These are phyloP conservation scores for Hortiboletus flavorubellus DNA, from an alignment of 768 basidiomycete genomes.

Conservation along the genomic window DNA sequence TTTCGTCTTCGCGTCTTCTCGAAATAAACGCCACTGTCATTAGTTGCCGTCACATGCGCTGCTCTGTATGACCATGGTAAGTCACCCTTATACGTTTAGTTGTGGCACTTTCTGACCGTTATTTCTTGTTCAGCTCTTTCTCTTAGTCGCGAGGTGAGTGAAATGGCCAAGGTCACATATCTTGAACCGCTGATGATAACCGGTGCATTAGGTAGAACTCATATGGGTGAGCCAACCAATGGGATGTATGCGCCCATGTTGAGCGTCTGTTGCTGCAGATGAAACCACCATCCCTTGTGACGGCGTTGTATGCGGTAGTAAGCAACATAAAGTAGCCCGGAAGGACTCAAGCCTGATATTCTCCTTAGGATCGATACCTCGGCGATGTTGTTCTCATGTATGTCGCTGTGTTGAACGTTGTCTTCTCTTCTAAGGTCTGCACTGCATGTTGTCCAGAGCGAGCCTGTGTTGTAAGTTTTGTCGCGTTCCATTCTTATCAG, in stretches of 20 bases:
- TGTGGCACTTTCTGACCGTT: not conserved
- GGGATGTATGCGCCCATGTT: not conserved
- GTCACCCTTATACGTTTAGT: not conserved
- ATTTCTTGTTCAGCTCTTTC: conserved; percentile 16
- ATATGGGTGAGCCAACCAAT: conserved; percentile 25
- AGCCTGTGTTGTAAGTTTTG: conserved; percentile 20
- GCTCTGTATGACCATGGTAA: conserved; percentile 31
- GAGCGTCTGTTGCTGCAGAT: conserved; percentile 14
- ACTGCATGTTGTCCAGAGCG: conserved; percentile 6
- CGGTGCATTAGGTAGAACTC: conserved; percentile 24
- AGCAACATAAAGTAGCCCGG: not conserved
- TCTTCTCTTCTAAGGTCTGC: conserved; percentile 2
- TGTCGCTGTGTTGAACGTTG: not conserved
- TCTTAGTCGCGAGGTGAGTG: conserved; percentile 28
- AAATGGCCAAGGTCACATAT: not conserved
- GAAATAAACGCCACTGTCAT: conserved; percentile 4
- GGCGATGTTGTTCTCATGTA: conserved; percentile 31
- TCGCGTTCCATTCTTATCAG: not conserved
- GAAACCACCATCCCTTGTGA: conserved; percentile 26
- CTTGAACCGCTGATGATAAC: not conserved
- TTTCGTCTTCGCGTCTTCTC: not conserved
- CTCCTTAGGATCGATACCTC: conserved; percentile 28
- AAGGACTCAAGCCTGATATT: not conserved
- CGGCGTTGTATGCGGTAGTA: conserved; percentile 25
- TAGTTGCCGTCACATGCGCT: conserved; percentile 28